A percentile compares a stretch with the other conserved stretches of the same genome.
Evolutionary conservation across 306 rosid genomes (phyloP).

Genomic region (Fragaria vesca): DNA sequence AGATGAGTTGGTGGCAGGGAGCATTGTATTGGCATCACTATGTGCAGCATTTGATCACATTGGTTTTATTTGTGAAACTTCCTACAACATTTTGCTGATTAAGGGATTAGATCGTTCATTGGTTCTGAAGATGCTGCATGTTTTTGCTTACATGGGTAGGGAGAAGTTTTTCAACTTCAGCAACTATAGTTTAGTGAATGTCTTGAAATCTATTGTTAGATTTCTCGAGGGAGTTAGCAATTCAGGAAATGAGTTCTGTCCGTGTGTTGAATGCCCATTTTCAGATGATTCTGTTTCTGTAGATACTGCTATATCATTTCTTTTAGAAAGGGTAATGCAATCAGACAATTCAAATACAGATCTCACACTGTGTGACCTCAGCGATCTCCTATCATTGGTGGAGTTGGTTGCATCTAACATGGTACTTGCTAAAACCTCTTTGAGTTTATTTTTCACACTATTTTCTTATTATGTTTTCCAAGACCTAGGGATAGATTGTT

Average conservation of each 20-base stretch:
- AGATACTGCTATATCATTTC: constrained; percentile 49
- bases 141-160: constrained; percentile 72
- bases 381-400: constrained; percentile 66
- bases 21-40: constrained; percentile 68
- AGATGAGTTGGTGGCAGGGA: constrained; percentile 71
- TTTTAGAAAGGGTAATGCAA: constrained; percentile 40
- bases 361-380: constrained; percentile 36
- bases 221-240: constrained; percentile 50
- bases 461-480: not conserved
- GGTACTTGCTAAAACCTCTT: constrained; percentile 46
- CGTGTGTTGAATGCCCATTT: constrained; percentile 57
- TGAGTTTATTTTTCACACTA: constrained; percentile 6
- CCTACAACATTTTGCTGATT: constrained; percentile 52
- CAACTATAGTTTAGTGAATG: constrained; percentile 41
- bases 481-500: not conserved
- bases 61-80: constrained; percentile 59
- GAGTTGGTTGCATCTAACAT: constrained; percentile 66
- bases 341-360: constrained; percentile 25
- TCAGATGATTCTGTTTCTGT: constrained; percentile 50
- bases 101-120: constrained; percentile 42
- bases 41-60: constrained; percentile 48
- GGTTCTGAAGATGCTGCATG: constrained; percentile 62
- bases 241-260: constrained; percentile 39
- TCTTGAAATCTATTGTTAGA: constrained; percentile 64
- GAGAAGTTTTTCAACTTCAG: constrained; percentile 44